Evolutionary conservation across 371 early-diverging fungal species (phyloP).

Genomic region (Conidiobolus incongruus): DNA sequence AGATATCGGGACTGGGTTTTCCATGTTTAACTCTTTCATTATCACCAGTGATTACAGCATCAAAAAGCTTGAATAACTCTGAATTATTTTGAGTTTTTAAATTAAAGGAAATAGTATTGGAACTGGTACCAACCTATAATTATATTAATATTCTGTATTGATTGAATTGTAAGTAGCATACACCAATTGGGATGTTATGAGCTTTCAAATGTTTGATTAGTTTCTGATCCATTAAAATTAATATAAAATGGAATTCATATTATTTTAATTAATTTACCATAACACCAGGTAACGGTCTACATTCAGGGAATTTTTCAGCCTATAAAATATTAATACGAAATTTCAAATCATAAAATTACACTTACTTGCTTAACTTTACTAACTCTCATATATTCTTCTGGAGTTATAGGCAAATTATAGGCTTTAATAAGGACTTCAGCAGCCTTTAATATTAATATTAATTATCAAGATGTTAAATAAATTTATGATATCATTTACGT

Average conservation of each 20-base stretch:
- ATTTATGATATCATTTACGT: slow-evolving; percentile 31
- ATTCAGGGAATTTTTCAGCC: slow-evolving; percentile 29
- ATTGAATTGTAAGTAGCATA: slow-evolving; percentile 7
- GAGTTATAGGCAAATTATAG: slow-evolving; percentile 41
- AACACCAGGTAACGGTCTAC: slow-evolving; percentile 45
- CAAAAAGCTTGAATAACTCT: slow-evolving; percentile 55
- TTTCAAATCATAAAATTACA: not conserved
- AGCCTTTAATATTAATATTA: slow-evolving; percentile 18
- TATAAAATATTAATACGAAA: slow-evolving; percentile 7
- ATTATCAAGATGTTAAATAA: not conserved
- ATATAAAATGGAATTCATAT: not conserved
- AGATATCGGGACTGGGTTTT: slow-evolving; percentile 83
- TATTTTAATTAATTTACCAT: slow-evolving; percentile 11
- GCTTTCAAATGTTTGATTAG: slow-evolving; percentile 52
- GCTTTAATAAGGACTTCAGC: slow-evolving; percentile 39
- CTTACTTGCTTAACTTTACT: slow-evolving; percentile 20
- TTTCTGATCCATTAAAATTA: slow-evolving; percentile 9
- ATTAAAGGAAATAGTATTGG: slow-evolving; percentile 37
- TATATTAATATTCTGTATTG: not conserved
- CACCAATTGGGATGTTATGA: slow-evolving; percentile 61
- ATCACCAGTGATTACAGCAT: slow-evolving; percentile 62
- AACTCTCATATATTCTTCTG: slow-evolving; percentile 49
- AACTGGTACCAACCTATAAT: slow-evolving; percentile 54
- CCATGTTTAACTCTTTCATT: slow-evolving; percentile 49
- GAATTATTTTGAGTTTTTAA: slow-evolving; percentile 47